phyloP scores from a whole-genome alignment of 75 land plant species.

The Ceratopteris richardii region DNA sequence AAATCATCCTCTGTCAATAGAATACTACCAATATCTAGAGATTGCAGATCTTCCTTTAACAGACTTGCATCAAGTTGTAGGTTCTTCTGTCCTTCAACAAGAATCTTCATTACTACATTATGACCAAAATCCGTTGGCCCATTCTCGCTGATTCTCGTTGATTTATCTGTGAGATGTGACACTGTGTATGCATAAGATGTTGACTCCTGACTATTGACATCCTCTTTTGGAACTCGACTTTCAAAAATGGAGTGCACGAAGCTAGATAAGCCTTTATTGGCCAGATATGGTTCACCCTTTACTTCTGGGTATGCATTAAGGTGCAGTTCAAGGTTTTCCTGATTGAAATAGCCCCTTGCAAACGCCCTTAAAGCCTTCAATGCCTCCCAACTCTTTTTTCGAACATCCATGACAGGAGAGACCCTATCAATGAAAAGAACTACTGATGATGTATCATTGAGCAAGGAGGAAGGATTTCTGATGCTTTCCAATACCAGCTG shows the following conservation, averaged over 20 bases:
- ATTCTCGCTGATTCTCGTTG: background rate
- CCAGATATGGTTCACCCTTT: too few species aligned
- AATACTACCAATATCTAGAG: background rate
- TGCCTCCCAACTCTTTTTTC: slow-evolving; percentile 34
- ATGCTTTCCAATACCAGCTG: background rate
- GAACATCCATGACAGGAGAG: slow-evolving; percentile 27
- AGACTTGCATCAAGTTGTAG: background rate
- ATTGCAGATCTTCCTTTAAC: background rate
- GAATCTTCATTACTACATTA: background rate
- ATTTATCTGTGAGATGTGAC: background rate
- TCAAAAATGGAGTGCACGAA: too few species aligned
- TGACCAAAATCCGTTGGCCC: background rate
- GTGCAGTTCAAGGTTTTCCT: slow-evolving; percentile 4
- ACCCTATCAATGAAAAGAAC: slow-evolving; percentile 72
- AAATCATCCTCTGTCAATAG: background rate
- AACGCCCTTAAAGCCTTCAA: slow-evolving; percentile 20
- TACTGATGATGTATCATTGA: slow-evolving; percentile 44
- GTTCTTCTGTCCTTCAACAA: background rate
- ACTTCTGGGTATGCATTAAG: too few species aligned
- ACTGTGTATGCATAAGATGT: too few species aligned
- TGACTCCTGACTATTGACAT: too few species aligned
- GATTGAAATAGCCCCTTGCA: slow-evolving; percentile 1
- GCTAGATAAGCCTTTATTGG: too few species aligned
- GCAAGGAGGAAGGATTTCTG: slow-evolving; percentile 13
- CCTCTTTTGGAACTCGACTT: too few species aligned